Evolutionary conservation across 768 basidiomycete species (phyloP), one percentile per base, ranked within the genome.

Genomic region (Suillus americanus): DNA sequence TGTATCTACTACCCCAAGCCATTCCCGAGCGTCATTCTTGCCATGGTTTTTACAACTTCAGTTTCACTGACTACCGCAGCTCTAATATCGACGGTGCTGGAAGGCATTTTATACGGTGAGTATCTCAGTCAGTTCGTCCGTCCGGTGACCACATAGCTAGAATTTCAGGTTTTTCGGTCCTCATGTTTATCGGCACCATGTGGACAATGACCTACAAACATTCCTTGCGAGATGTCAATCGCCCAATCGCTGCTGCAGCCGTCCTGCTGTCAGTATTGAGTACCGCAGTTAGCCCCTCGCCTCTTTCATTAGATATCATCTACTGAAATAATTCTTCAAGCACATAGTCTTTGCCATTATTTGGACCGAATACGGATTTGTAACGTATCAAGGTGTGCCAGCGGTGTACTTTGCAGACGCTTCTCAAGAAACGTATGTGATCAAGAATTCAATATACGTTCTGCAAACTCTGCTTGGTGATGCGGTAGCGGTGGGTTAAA

Each of bases 361-460:
- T 1, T 65, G 70, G 10, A 13, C 66, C 2, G 37, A 65, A 61
- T 56, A 65, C 13, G 74, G 73, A 8, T 64, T 75, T 5, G 64
- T 75, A 2, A 43, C 59, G 9, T 64, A 60, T 18, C 69, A 65
- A 14, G 71, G 69, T 5, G 74, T 72, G 1, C 73, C 74, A 5
- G 6, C 63, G 18, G 71, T 63, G 3, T 75, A 65, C 63, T 51
- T 51, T 8, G 50, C 25, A 28, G 50, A 70, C 41, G 59, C 62
- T 10, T 67, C 68, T 43, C 62, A 75, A 48, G 53, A 54, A 10
- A 71, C 69, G 2, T 72, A 71, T 53, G 51, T 72, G 23, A 68
- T 71, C 61, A 74, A 74, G 50, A 72, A 67, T 56, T 66, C 64
- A 1, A 59, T 74, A 6, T 72, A 70, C 55, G 38, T 41, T 30